Base-by-base conservation (phyloP, 148 eudicot species). In the Silene conica region DNA sequence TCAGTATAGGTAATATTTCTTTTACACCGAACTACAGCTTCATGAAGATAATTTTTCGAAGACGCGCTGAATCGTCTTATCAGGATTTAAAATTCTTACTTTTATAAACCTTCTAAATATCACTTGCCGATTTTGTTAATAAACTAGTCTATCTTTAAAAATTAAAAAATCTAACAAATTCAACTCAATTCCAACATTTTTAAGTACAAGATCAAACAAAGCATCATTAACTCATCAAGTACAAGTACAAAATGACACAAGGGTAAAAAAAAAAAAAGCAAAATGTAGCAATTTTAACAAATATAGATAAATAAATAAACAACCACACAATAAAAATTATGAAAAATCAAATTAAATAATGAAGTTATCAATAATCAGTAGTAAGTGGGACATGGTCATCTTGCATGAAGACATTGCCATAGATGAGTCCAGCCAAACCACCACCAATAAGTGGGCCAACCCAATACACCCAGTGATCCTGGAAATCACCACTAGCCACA, bases 391-490 rank as follows among this genome's bases (percentile, higher is more conserved):
- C 72, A 71, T 80, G 82, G 21, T 80, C 82, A 58, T 76, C 25
- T 22, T 76, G 76, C 79, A 91, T 85, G 87, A 83, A 91, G 46
- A 89, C 90, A 71, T 87, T 87, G 59, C 74, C 69, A 71, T 90
- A 93, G 78, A 87, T 72, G 66, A 82, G 78, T 1, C 92, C 98
- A 56, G 93, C 98, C 3, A 93, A 64, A 22, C 96, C 96, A 43
- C 98, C 96, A 26, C 96, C 98, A 69, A 93, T 71, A 56, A 93
- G 90, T 18, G 96, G 98, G 10, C 98, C 98, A 48, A 85, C 92
- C 96, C 96, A 92, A 77, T 92, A 92, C 75, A 92, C 83, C 97
- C 97, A 92, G 86, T 81, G 77, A 54, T 80, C 86, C 16, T 74
- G 73, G 83, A 82, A 92, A 78, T 89, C 80, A 1, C 89, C 87